phyloP scores from a whole-genome alignment of 2,329 filamentous ascomycete species.

The Stemphylium vesicarium region DNA sequence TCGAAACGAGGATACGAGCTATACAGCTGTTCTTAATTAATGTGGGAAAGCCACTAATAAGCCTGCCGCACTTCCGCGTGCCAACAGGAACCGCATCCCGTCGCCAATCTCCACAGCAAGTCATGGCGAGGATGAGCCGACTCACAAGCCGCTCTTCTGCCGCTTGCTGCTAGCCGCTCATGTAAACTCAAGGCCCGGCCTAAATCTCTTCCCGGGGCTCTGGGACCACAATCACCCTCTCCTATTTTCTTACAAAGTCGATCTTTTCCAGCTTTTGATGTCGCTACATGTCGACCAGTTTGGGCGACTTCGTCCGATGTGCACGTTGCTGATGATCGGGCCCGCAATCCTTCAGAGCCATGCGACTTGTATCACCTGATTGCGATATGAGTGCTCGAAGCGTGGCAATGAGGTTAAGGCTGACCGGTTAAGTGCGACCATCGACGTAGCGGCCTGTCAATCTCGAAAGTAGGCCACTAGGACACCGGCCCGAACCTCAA shows the following conservation, averaged over 20 bases:
- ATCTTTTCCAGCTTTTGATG: background rate
- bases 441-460: background rate
- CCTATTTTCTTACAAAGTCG: background rate
- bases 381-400: background rate
- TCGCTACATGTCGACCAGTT: background rate
- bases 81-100: background rate
- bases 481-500: slow-evolving; percentile 2
- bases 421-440: background rate
- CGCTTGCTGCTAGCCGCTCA: background rate
- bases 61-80: too few species aligned
- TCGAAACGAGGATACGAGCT: background rate
- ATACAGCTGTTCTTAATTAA: background rate
- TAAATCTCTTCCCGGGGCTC: background rate
- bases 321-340: background rate
- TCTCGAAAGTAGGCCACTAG: background rate
- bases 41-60: background rate
- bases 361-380: slow-evolving; percentile 1
- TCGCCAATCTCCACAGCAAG: background rate
- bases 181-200: background rate
- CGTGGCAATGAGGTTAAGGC: background rate
- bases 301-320: background rate
- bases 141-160: background rate
- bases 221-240: background rate
- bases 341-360: background rate
- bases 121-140: background rate